A percentile compares a stretch with the other conserved stretches of the same genome.
These are phyloP conservation scores for Cyclospora cayetanensis DNA, from an alignment of 169 alveolate genomes.

Conservation along the genomic window DNA sequence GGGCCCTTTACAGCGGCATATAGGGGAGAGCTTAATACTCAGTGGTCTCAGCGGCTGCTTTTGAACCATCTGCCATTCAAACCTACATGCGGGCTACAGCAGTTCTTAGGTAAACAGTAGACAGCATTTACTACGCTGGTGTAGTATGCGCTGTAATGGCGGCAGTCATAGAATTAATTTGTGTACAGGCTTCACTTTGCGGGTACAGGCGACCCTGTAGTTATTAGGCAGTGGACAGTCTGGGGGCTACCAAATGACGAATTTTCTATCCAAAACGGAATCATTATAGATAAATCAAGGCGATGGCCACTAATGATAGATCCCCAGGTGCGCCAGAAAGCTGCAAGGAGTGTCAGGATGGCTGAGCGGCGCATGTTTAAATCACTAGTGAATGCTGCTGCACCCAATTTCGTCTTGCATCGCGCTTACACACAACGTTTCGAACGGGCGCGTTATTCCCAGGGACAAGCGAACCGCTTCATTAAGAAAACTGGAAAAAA, in stretches of 20 bases:
- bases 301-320: constrained; percentile 86
- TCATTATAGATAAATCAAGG: constrained; percentile 81
- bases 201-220: constrained; percentile 91
- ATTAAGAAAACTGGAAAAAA: constrained; percentile 94
- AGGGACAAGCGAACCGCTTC: constrained; percentile 95
- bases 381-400: neutral
- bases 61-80: constrained; percentile 81
- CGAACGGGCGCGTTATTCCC: neutral
- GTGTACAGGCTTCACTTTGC: constrained; percentile 75
- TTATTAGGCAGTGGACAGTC: constrained; percentile 92
- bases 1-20: constrained; percentile 95
- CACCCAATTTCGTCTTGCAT: neutral
- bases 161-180: constrained; percentile 56
- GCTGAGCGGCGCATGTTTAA: neutral
- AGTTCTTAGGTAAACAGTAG: constrained; percentile 68
- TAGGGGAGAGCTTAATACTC: constrained; percentile 86
- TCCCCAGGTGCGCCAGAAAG: constrained; percentile 83
- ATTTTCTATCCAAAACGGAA: constrained; percentile 84
- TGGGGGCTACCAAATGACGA: constrained; percentile 85
- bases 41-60: constrained; percentile 85
- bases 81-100: constrained; percentile 84
- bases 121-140: no score
- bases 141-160: no score
- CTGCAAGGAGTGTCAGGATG: constrained; percentile 7
- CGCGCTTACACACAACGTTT: neutral